Percentiles rank a stretch among this genome's conserved stretches.
phyloP scores from a whole-genome alignment of 2,329 filamentous ascomycete species.

The Diaporthe longicolla region DNA sequence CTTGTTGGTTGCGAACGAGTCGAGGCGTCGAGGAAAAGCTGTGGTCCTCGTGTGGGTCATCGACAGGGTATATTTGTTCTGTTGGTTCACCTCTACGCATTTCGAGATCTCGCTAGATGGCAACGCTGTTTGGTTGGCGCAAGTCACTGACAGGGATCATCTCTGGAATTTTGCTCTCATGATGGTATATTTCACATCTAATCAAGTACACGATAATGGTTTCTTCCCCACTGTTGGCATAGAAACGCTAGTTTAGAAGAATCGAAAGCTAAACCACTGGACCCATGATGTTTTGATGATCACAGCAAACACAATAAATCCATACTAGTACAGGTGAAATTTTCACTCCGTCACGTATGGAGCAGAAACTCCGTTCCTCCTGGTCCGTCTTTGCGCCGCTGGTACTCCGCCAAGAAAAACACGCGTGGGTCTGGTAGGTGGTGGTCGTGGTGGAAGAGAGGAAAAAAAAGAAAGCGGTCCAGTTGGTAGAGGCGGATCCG shows the following conservation, averaged over 20 bases:
- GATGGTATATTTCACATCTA: conserved; percentile 33
- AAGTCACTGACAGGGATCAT: not conserved
- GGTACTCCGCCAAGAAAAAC: conserved; percentile 26
- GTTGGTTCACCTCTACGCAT: not conserved
- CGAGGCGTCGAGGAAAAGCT: conserved; percentile 5
- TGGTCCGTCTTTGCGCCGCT: conserved; percentile 31
- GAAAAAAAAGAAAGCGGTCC: not conserved
- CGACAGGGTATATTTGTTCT: conserved; percentile 12
- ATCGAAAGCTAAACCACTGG: conserved; percentile 28
- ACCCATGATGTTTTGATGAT: not conserved
- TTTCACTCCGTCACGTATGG: conserved; percentile 28
- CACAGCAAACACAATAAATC: conserved; percentile 2
- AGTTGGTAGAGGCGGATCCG: conserved; percentile 24
- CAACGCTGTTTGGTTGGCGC: conserved; percentile 2
- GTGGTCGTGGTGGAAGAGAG: not conserved
- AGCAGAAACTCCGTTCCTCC: conserved; percentile 37
- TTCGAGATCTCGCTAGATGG: not conserved
- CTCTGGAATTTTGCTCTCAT: not conserved
- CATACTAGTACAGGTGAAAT: conserved; percentile 32
- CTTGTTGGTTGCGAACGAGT: conserved; percentile 17
- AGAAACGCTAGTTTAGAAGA: conserved; percentile 16
- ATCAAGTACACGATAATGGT: conserved; percentile 34
- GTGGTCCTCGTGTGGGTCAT: conserved; percentile 14
- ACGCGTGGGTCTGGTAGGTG: conserved; percentile 7
- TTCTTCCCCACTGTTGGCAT: not conserved